These are phyloP conservation scores for Austroboletus niveus DNA, from an alignment of 1,284 basidiomycete genomes.

Conservation along the genomic window DNA sequence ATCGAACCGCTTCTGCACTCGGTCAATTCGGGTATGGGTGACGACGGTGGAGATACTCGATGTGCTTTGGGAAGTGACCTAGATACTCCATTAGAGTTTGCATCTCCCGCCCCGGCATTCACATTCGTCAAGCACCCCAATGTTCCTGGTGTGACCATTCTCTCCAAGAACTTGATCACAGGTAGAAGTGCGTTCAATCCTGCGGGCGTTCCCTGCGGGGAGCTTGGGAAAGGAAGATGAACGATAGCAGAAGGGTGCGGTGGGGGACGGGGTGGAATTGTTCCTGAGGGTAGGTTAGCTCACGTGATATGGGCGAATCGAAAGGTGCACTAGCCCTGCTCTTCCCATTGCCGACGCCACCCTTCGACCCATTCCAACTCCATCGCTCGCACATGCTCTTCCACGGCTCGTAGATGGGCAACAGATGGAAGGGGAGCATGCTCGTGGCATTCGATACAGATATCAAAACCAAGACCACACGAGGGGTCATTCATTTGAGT, in stretches of 20 bases:
- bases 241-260: slow-evolving; percentile 69
- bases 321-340: slow-evolving; percentile 11
- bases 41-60: slow-evolving; percentile 20
- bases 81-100: slow-evolving; percentile 7
- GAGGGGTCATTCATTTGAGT: slow-evolving; percentile 56
- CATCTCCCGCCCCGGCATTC: slow-evolving; percentile 1
- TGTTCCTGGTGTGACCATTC: slow-evolving; percentile 49
- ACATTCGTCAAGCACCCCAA: slow-evolving; percentile 21
- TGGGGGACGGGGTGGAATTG: slow-evolving; percentile 56
- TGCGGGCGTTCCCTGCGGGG: slow-evolving; percentile 48
- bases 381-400: slow-evolving; percentile 64
- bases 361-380: slow-evolving; percentile 59
- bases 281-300: slow-evolving; percentile 6
- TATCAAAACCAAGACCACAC: slow-evolving; percentile 64
- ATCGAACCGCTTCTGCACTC: slow-evolving; percentile 18
- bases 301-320: background rate
- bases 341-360: slow-evolving; percentile 29
- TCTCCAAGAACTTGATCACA: slow-evolving; percentile 61
- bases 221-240: slow-evolving; percentile 71
- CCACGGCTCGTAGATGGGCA: slow-evolving; percentile 63
- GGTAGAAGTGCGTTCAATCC: slow-evolving; percentile 54
- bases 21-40: slow-evolving; percentile 22
- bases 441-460: slow-evolving; percentile 87
- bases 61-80: slow-evolving; percentile 11
- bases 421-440: slow-evolving; percentile 64